Evolutionary conservation across 257 asterid species (phyloP).

Genomic region (Handroanthus guayacan): DNA sequence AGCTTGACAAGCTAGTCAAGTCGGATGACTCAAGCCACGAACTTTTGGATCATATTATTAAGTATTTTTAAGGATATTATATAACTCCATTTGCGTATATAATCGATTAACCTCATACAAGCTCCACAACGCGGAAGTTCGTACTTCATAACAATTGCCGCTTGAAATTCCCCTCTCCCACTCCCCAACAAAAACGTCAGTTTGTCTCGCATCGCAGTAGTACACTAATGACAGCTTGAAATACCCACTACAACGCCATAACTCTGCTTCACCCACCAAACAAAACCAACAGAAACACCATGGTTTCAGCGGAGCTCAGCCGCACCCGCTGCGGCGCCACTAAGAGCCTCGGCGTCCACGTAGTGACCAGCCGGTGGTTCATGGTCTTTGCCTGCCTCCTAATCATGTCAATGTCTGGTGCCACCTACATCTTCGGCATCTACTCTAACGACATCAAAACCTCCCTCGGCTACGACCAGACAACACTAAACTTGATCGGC

Average conservation of each 20-base stretch:
- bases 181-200: background rate
- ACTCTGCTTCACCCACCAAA: background rate
- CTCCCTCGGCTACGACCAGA: constrained; percentile 68
- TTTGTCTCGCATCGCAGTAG: background rate
- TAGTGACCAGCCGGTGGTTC: constrained; percentile 61
- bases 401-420: constrained; percentile 68
- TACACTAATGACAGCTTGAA: too few species aligned
- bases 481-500: constrained; percentile 58
- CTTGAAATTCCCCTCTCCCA: background rate
- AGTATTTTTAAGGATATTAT: too few species aligned
- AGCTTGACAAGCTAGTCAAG: too few species aligned
- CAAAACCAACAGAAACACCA: background rate
- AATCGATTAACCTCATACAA: background rate
- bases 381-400: constrained; percentile 65
- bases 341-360: constrained; percentile 27
- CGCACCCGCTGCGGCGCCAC: constrained; percentile 8
- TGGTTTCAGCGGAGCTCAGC: constrained; percentile 39
- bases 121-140: background rate
- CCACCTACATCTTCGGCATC: constrained; percentile 66
- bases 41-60: too few species aligned
- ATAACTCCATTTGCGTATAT: background rate
- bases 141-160: background rate
- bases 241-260: background rate
- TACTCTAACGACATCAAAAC: constrained; percentile 60
- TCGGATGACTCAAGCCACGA: too few species aligned